Conservation (phyloP, 2,329 filamentous ascomycete species). For the Botryotinia narcissicola region DNA sequence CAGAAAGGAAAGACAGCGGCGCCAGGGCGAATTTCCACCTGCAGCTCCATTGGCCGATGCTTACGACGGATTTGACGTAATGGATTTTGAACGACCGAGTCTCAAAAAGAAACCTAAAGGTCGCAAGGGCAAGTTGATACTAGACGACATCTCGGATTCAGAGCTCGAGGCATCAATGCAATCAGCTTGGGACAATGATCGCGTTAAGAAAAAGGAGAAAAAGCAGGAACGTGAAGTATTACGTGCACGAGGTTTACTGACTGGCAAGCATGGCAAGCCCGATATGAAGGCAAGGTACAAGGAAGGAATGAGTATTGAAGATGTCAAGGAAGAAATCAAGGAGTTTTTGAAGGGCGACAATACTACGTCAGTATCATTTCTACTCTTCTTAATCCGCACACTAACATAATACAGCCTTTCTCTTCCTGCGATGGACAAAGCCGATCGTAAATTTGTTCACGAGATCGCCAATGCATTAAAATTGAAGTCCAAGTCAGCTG, state of each 20-base stretch:
- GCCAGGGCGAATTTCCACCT: constrained; percentile 47
- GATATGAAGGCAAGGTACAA: constrained; percentile 68
- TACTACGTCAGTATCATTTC: constrained; percentile 54
- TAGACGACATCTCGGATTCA: constrained; percentile 60
- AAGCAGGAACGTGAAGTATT: constrained; percentile 70
- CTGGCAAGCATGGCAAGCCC: constrained; percentile 51
- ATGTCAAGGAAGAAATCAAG: constrained; percentile 71
- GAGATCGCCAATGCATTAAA: constrained; percentile 71
- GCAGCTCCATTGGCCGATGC: constrained; percentile 54
- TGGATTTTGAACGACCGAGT: constrained; percentile 75
- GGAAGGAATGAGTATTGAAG: constrained; percentile 65
- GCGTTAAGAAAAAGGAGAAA: constrained; percentile 66
- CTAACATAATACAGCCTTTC: constrained; percentile 53
- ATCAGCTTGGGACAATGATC: constrained; percentile 63
- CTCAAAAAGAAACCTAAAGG: constrained; percentile 64
- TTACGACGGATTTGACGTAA: constrained; percentile 72
- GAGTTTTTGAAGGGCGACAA: constrained; percentile 64
- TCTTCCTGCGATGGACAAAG: constrained; percentile 81
- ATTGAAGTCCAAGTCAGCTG: constrained; percentile 80
- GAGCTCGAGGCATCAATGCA: constrained; percentile 63
- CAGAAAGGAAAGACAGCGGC: constrained; percentile 31
- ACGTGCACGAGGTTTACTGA: constrained; percentile 63
- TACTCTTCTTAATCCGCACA: constrained; percentile 12
- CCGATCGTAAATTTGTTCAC: constrained; percentile 75
- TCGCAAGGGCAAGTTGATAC: constrained; percentile 50